Evolutionary conservation across 2,329 filamentous ascomycete genomes (phyloP).

Genomic region (Ramularia collo-cygni): DNA sequence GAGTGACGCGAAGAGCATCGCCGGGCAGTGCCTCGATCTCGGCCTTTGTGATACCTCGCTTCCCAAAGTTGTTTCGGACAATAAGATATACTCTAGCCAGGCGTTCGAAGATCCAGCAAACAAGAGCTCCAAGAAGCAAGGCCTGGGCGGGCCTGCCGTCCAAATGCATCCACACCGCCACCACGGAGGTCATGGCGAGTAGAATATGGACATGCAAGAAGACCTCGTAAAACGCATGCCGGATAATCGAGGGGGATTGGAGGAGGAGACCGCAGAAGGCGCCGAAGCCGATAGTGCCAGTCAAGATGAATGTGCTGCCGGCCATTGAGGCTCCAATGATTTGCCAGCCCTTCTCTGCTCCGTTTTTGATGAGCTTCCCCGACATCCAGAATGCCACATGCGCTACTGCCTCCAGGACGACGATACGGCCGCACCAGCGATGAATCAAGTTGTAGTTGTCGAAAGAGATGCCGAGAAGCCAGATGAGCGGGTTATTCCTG

Average conservation of each 20-base stretch:
- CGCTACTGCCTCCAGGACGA: slow-evolving; percentile 59
- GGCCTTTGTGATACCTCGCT: slow-evolving; percentile 57
- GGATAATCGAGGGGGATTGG: slow-evolving; percentile 62
- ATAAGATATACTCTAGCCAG: slow-evolving; percentile 52
- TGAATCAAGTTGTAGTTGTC: slow-evolving; percentile 79
- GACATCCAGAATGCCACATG: slow-evolving; percentile 58
- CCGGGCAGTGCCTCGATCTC: slow-evolving; percentile 70
- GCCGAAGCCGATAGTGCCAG: slow-evolving; percentile 55
- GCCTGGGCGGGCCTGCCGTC: slow-evolving; percentile 52
- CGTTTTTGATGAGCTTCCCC: slow-evolving; percentile 34
- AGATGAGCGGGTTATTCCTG: slow-evolving; percentile 72
- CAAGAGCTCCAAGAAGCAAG: slow-evolving; percentile 55
- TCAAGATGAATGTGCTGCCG: slow-evolving; percentile 46
- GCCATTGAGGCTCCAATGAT: slow-evolving; percentile 36
- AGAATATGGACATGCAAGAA: slow-evolving; percentile 68
- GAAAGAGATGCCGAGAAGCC: slow-evolving; percentile 65
- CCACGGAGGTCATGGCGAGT: slow-evolving; percentile 53
- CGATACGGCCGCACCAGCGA: slow-evolving; percentile 72
- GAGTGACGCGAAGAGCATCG: slow-evolving; percentile 65
- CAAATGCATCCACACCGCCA: slow-evolving; percentile 62
- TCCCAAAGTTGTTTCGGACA: slow-evolving; percentile 59
- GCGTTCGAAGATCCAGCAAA: slow-evolving; percentile 63
- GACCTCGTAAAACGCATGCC: slow-evolving; percentile 72
- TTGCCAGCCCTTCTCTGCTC: slow-evolving; percentile 44
- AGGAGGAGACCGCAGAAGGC: slow-evolving; percentile 58